Percentiles rank a stretch among this genome's conserved stretches.
Conservation (phyloP, 176 grass and related monocot species). For the Oryza meridionalis region DNA sequence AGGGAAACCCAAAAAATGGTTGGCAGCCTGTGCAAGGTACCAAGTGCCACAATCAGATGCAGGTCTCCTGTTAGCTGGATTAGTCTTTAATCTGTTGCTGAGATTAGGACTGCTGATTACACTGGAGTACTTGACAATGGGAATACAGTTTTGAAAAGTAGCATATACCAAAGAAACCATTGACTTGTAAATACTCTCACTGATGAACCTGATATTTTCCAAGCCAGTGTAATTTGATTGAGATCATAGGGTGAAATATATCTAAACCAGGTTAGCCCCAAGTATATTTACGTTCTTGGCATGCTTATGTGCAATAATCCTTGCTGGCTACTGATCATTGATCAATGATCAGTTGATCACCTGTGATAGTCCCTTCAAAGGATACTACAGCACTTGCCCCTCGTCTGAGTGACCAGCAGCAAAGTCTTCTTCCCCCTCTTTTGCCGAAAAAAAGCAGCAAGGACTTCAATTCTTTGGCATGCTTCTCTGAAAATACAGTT, state of each 20-base stretch:
- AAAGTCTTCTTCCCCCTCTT: conserved; percentile 3
- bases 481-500: conserved; percentile 35
- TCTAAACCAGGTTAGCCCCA: conserved; percentile 37
- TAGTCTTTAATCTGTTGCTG: conserved; percentile 41
- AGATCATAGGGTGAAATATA: conserved; percentile 47
- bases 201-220: conserved; percentile 33
- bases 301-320: conserved; percentile 23
- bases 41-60: conserved; percentile 22
- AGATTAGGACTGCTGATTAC: conserved; percentile 39
- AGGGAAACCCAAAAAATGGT: conserved; percentile 21
- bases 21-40: conserved; percentile 26
- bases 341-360: conserved; percentile 20
- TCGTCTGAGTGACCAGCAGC: conserved; percentile 20
- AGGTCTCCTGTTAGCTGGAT: conserved; percentile 41
- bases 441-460: neutral
- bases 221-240: conserved; percentile 34
- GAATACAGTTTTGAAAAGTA: conserved; percentile 39
- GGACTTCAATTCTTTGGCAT: conserved; percentile 20
- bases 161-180: conserved; percentile 37
- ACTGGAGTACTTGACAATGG: conserved; percentile 38
- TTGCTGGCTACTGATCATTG: conserved; percentile 14
- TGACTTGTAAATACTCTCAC: conserved; percentile 47
- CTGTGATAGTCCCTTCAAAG: conserved; percentile 31
- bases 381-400: conserved; percentile 26
- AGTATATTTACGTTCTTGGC: conserved; percentile 46